Percentiles rank a stretch among this genome's conserved stretches.
phyloP scores from a whole-genome alignment of 1,139 yeast genomes.

The Yamadazyma friedrichii region DNA sequence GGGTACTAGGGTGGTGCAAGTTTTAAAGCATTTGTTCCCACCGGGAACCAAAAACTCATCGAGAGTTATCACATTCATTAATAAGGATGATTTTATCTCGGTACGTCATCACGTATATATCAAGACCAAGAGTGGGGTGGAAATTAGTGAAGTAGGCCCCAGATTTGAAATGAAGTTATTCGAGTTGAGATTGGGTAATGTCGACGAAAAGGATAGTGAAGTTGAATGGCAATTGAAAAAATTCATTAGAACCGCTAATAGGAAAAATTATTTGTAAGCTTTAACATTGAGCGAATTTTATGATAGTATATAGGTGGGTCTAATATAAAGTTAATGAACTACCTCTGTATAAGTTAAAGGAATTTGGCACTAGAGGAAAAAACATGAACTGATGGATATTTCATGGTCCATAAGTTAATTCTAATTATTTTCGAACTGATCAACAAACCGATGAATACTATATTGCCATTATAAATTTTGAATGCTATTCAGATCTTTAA shows the following conservation, averaged over 20 bases:
- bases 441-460: too few species aligned
- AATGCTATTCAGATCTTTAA: too few species aligned
- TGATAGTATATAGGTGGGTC: too few species aligned
- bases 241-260: slow-evolving; percentile 90
- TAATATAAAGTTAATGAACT: too few species aligned
- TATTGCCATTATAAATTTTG: too few species aligned
- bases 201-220: slow-evolving; percentile 97
- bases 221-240: slow-evolving; percentile 95
- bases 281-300: background rate
- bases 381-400: too few species aligned
- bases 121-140: slow-evolving; percentile 83
- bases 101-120: slow-evolving; percentile 96
- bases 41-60: slow-evolving; percentile 94
- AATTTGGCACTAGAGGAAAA: too few species aligned
- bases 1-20: slow-evolving; percentile 79
- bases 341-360: too few species aligned
- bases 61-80: slow-evolving; percentile 87
- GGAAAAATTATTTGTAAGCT: slow-evolving; percentile 74
- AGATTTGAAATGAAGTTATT: slow-evolving; percentile 93
- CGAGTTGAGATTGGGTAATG: slow-evolving; percentile 83
- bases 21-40: slow-evolving; percentile 87
- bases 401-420: too few species aligned
- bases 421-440: too few species aligned
- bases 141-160: slow-evolving; percentile 97
- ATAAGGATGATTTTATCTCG: slow-evolving; percentile 85